A percentile compares a stretch with the other conserved stretches of the same genome.
Conservation (phyloP, 139 green algal species). For the Haematococcus sp. region DNA sequence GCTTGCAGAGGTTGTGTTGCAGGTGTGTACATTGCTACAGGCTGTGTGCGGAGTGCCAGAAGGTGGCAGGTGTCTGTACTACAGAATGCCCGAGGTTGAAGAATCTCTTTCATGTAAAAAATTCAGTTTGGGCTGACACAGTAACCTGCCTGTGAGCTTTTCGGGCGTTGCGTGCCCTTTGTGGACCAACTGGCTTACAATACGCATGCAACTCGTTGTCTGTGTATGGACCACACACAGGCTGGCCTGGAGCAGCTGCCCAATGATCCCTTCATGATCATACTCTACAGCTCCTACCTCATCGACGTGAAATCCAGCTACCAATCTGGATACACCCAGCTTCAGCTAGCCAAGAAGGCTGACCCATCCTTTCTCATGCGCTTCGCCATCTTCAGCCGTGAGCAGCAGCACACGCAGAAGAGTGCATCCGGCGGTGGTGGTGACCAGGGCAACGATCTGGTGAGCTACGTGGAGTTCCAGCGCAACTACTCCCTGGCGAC, state of each 20-base stretch:
- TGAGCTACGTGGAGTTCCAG: constrained; percentile 51
- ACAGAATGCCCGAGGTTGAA: too few species aligned
- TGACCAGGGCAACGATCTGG: constrained; percentile 36
- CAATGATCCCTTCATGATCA: constrained; percentile 33
- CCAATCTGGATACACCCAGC: constrained; percentile 6
- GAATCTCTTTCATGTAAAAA: too few species aligned
- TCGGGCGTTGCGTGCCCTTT: too few species aligned
- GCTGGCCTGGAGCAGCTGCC: constrained; percentile 27
- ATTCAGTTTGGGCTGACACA: too few species aligned
- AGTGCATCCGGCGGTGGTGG: neutral
- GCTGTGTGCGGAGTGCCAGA: too few species aligned
- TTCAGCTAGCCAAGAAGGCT: constrained; percentile 18
- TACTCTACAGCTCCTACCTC: constrained; percentile 42
- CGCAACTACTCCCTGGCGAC: constrained; percentile 35
- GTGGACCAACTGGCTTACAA: too few species aligned
- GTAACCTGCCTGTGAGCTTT: too few species aligned
- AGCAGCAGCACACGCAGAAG: constrained; percentile 43
- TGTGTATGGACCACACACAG: too few species aligned
- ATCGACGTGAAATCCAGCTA: constrained; percentile 30
- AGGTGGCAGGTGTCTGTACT: too few species aligned
- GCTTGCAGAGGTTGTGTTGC: constrained; percentile 32
- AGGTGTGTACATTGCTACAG: constrained; percentile 27
- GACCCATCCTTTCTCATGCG: constrained; percentile 23
- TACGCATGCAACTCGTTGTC: too few species aligned
- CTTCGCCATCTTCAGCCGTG: constrained; percentile 42